Percentiles rank a stretch among this genome's conserved stretches.
phyloP scores from a whole-genome alignment of 2,329 filamentous ascomycete genomes.

The Pestalotiopsis sp. region DNA sequence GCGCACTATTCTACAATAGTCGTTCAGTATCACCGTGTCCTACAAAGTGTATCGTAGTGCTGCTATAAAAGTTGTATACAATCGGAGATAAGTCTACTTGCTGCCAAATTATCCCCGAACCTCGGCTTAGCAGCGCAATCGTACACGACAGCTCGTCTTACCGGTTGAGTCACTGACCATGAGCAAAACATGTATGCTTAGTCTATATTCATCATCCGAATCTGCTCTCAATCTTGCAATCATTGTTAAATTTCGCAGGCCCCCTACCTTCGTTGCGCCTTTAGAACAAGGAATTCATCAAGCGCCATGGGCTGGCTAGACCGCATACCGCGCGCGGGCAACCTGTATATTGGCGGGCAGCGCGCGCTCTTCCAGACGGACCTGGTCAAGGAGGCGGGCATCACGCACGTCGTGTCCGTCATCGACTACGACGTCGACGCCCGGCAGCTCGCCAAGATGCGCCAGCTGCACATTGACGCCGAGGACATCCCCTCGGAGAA shows the following conservation, averaged over 20 bases:
- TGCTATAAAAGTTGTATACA: neutral
- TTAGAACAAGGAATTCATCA: neutral
- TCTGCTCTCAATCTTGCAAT: neutral
- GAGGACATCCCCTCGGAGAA: neutral
- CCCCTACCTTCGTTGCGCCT: neutral
- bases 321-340: conserved; percentile 7
- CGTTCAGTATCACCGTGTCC: no score
- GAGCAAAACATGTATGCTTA: neutral
- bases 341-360: conserved; percentile 9
- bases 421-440: conserved; percentile 6
- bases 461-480: conserved; percentile 6
- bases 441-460: neutral
- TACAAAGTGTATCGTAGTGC: neutral
- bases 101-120: neutral
- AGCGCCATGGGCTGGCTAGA: conserved; percentile 10
- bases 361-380: conserved; percentile 2
- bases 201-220: neutral
- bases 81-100: neutral
- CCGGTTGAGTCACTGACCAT: neutral
- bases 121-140: neutral
- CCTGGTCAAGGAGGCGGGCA: neutral
- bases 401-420: conserved; percentile 10
- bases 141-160: neutral
- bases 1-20: no score
- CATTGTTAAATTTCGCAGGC: neutral